These are phyloP conservation scores for Paecilomyces dactylethromorphus DNA, from an alignment of 2,329 filamentous ascomycete genomes.

Conservation along the genomic window DNA sequence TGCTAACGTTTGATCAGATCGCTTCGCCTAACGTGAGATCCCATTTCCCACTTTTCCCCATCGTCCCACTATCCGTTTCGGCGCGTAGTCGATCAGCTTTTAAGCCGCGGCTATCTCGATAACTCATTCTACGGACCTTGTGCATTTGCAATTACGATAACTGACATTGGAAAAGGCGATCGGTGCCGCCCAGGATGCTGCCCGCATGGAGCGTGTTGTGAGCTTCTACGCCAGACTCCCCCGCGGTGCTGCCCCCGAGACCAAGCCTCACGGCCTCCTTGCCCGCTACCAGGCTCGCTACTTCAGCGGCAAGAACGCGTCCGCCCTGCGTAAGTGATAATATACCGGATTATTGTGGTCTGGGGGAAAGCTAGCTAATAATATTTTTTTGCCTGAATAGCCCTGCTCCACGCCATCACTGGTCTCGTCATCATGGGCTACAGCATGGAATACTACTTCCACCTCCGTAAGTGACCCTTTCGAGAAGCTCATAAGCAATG, in stretches of 20 bases:
- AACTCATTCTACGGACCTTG: background rate
- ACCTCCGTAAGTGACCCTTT: constrained; percentile 69
- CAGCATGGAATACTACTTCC: constrained; percentile 99
- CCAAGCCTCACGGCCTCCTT: constrained; percentile 73
- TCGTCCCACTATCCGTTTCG: background rate
- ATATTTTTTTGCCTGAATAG: constrained; percentile 43
- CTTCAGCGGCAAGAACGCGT: constrained; percentile 84
- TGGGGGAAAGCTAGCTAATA: background rate
- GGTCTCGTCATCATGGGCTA: constrained; percentile 78
- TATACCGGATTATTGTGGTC: background rate
- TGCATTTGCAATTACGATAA: constrained; percentile 5
- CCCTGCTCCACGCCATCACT: constrained; percentile 79
- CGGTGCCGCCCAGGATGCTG: constrained; percentile 88
- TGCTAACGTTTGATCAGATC: constrained; percentile 36
- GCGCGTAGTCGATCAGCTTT: background rate
- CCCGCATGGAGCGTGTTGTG: constrained; percentile 96
- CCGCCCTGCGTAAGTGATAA: constrained; percentile 69
- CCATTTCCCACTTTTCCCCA: constrained; percentile 1
- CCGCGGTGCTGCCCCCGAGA: constrained; percentile 78
- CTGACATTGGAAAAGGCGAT: constrained; percentile 63
- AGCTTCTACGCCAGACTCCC: constrained; percentile 99
- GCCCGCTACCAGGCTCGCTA: constrained; percentile 80
- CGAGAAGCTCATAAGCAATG: constrained; percentile 4
- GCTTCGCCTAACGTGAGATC: constrained; percentile 35
- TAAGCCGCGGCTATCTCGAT: background rate